Evolutionary conservation across 2,329 filamentous ascomycete species (phyloP), one percentile per base, ranked within the genome.

Genomic region (Gremmenia infestans): DNA sequence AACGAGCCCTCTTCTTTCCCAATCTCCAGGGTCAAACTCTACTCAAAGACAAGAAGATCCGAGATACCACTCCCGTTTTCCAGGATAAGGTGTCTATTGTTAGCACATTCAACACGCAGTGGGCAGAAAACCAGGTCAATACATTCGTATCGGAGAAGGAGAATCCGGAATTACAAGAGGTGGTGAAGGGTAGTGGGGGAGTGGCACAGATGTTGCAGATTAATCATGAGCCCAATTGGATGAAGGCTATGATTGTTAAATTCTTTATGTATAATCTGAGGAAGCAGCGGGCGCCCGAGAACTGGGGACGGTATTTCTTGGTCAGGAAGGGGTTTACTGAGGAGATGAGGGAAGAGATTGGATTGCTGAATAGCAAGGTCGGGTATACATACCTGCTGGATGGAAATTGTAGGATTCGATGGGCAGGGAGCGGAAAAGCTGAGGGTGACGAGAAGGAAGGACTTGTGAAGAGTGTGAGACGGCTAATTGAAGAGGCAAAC

Each of bases 331-430:
- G 81, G 40, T 68, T 87, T 52, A 79, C 81, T 0, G 80, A 85
- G 52, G 77, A 83, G 54, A 81, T 87, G 54, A 77, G 80, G 52
- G 83, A 87, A 71, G 76, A 74, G 40, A 82, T 88, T 59, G 85
- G 85, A 11, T 64, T 96, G 69, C 75, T 96, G 69, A 99, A 99
- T 73, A 85, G 84, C 63, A 95, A 92, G 73, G 93, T 97, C 36
- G 68, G 67, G 39, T 97, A 97, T 74, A 87, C 92, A 4, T 99
- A 96, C 72, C 78, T 99, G 48, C 78, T 99, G 56, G 94, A 99
- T 71, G 79, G 85, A 60, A 79, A 92, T 61, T 96, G 91, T 71
- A 88, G 85, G 73, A 95, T 99, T 64, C 82, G 94, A 55, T 99
- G 94, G 94, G 94, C 93, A 0, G 94, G 89, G 4, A 96, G 91